Conservation (phyloP, 2,329 filamentous ascomycete species). For the Bipolaris oryzae region DNA sequence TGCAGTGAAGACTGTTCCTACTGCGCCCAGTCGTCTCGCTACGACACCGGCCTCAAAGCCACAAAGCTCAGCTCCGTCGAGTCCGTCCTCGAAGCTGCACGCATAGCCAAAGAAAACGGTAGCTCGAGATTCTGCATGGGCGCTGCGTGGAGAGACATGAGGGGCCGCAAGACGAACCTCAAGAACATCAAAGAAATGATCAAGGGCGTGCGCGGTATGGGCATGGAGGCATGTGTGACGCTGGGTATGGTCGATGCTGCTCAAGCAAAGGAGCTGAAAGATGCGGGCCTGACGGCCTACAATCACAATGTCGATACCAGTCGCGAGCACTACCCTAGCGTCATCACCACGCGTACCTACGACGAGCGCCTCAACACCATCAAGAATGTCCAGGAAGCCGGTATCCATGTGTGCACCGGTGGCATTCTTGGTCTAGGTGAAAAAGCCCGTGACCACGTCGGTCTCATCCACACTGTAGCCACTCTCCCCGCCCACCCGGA, state of each 20-base stretch:
- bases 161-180: slow-evolving; percentile 81
- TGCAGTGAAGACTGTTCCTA: slow-evolving; percentile 94
- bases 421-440: slow-evolving; percentile 88
- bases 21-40: slow-evolving; percentile 85
- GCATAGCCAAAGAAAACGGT: slow-evolving; percentile 78
- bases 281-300: slow-evolving; percentile 85
- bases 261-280: slow-evolving; percentile 82
- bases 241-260: slow-evolving; percentile 86
- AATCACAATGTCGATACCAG: slow-evolving; percentile 95
- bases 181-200: slow-evolving; percentile 89
- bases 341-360: slow-evolving; percentile 86
- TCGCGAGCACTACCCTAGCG: slow-evolving; percentile 82
- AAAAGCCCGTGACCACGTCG: slow-evolving; percentile 76
- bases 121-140: slow-evolving; percentile 96
- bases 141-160: slow-evolving; percentile 93
- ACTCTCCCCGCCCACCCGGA: slow-evolving; percentile 84
- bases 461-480: slow-evolving; percentile 80
- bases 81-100: slow-evolving; percentile 77
- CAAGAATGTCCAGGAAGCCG: slow-evolving; percentile 79
- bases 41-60: slow-evolving; percentile 77
- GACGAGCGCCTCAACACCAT: slow-evolving; percentile 85
- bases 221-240: slow-evolving; percentile 93
- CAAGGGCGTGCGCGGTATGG: slow-evolving; percentile 76
- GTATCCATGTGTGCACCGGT: slow-evolving; percentile 88
- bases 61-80: slow-evolving; percentile 81